Evolutionary conservation across 768 basidiomycete species (phyloP), one percentile per base, ranked within the genome.

Genomic region (Tulasnella sp.): DNA sequence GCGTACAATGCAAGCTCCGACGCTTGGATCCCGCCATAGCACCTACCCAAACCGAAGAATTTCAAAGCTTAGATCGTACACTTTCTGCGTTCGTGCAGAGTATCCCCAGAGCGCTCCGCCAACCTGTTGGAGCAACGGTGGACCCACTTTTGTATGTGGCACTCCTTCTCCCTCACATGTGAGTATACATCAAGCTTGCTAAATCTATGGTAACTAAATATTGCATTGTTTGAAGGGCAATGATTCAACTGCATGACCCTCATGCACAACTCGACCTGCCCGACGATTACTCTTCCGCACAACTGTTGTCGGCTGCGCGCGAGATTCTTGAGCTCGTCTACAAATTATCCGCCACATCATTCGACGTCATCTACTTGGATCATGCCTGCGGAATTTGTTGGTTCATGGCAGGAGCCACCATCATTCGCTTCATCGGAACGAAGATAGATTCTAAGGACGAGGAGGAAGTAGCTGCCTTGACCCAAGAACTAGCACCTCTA

Each of bases 21-120:
- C 46, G 28, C 0, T 31, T 9, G 24, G 20, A 24, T 74, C 40
- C 31, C 31, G 14, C 24, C 9, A 86, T 34, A 3, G 28, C 34
- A 46, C 46, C 76, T 50, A 46, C 92, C 82, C 89, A 89, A 9
- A 89, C 92, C 40, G 88, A 87, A 16, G 91, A 90, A 1, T 94
- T 93, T 85, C 86, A 89, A 60, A 90, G 92, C 81, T 86, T 94
- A 37, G 92, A 94, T 83, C 86, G 88, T 46, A 86, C 90, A 41
- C 87, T 91, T n/a, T 85, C 87, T 2, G 88, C 89, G 0, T 93
- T 93, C 84, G 87, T 88, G 37, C 84, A 88, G n/a, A 90, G 90
- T 3, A 90, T 93, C 81, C 91, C 92, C 0, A 82, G 85, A 69
- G 89, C 90, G 80, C 85, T 92, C 48, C 87, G 88, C 79, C 88